Evolutionary conservation across 306 rosid genomes (phyloP).

Genomic region (Fagus sylvatica): DNA sequence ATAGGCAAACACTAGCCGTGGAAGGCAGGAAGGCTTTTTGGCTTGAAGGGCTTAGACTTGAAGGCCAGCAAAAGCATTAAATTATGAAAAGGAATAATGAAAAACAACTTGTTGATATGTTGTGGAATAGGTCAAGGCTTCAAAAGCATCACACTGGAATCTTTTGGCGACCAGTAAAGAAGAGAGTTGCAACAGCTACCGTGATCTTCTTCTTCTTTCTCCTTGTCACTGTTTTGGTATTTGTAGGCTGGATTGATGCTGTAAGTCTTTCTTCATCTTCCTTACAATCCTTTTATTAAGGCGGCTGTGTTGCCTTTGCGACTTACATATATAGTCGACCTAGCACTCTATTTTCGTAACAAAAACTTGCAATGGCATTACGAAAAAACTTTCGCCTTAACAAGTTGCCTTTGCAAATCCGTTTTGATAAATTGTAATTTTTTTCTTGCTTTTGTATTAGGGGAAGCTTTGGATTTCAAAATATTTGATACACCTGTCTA

Average conservation of each 20-base stretch:
- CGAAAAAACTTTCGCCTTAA: too few relatives aligned
- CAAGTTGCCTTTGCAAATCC: too few relatives aligned
- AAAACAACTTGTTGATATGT: slow-evolving; percentile 21
- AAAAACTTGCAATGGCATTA: too few relatives aligned
- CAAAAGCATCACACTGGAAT: neutral
- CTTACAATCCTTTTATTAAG: too few relatives aligned
- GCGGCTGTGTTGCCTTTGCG: too few relatives aligned
- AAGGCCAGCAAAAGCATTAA: neutral
- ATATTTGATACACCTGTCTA: too few relatives aligned
- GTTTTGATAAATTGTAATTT: too few relatives aligned
- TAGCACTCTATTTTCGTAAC: too few relatives aligned
- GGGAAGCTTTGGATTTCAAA: too few relatives aligned
- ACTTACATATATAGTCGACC: too few relatives aligned
- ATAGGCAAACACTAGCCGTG: too few relatives aligned
- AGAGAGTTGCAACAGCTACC: slow-evolving; percentile 14
- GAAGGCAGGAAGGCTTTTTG: neutral
- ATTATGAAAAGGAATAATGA: slow-evolving; percentile 48
- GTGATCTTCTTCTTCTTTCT: slow-evolving; percentile 24
- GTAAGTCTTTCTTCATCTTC: slow-evolving; percentile 26
- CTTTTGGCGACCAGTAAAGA: slow-evolving; percentile 19
- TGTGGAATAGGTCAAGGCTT: neutral
- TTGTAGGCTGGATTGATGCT: slow-evolving; percentile 18
- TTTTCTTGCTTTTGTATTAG: too few relatives aligned
- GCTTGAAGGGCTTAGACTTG: neutral
- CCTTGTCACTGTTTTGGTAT: slow-evolving; percentile 9